Percentiles rank a stretch among this genome's conserved stretches.
Evolutionary conservation across 208 protist genomes (phyloP).

Genomic region (Vickermania spadyakhi): DNA sequence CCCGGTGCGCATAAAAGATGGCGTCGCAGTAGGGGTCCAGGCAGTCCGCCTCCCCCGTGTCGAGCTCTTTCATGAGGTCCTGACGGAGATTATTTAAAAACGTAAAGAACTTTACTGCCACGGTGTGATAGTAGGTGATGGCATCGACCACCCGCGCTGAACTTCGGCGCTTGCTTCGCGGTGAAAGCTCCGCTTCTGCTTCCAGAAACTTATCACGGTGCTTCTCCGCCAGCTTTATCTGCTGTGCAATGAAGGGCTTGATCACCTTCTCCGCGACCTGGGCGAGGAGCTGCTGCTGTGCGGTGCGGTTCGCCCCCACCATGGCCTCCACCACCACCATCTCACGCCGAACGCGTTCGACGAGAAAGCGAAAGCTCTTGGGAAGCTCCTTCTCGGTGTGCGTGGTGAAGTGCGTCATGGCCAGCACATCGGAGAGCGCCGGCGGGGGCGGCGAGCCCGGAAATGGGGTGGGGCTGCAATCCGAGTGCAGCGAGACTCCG

Average conservation of each 20-base stretch:
- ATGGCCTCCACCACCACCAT: conserved; percentile 76
- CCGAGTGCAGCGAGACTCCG: conserved; percentile 48
- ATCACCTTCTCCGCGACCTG: conserved; percentile 72
- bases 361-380: conserved; percentile 51
- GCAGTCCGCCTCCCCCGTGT: conserved; percentile 47
- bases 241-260: conserved; percentile 63
- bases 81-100: conserved; percentile 58
- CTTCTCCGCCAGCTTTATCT: conserved; percentile 69
- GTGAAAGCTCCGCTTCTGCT: conserved; percentile 46
- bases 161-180: conserved; percentile 46
- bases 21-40: conserved; percentile 39
- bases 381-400: conserved; percentile 44
- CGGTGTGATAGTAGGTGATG: conserved; percentile 66
- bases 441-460: conserved; percentile 37
- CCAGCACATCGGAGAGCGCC: conserved; percentile 17
- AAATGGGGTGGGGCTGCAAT: conserved; percentile 53
- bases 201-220: conserved; percentile 37
- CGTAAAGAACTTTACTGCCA: conserved; percentile 47
- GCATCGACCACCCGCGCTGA: conserved; percentile 49
- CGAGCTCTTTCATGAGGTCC: conserved; percentile 45
- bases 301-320: conserved; percentile 63
- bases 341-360: conserved; percentile 59
- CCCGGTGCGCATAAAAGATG: conserved; percentile 44
- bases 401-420: conserved; percentile 62
- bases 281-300: conserved; percentile 69